Percentiles rank a stretch among this genome's conserved stretches.
These are phyloP conservation scores for Metschnikowia borealis DNA, from an alignment of 805 yeast species.

Conservation along the genomic window DNA sequence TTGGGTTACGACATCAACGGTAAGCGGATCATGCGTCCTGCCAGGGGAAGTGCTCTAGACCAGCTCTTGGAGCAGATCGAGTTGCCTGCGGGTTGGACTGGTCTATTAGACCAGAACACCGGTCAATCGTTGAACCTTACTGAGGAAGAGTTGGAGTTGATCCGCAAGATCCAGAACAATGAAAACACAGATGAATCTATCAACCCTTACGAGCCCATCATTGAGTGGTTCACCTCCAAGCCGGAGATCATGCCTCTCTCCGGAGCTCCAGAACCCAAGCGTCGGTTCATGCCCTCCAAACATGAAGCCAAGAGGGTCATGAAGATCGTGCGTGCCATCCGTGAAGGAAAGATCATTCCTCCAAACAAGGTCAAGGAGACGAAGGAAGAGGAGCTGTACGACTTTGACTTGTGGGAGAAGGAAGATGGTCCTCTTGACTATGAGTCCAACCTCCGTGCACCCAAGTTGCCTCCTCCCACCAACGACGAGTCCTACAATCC, in stretches of 20 bases:
- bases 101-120: conserved; percentile 83
- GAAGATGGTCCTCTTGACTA: conserved; percentile 56
- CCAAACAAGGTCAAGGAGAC: conserved; percentile 54
- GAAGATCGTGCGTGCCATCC: conserved; percentile 93
- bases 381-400: conserved; percentile 47
- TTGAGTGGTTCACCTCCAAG: conserved; percentile 92
- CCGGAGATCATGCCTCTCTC: conserved; percentile 86
- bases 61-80: conserved; percentile 86
- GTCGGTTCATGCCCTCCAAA: conserved; percentile 94
- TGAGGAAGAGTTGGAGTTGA: conserved; percentile 83
- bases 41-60: conserved; percentile 92
- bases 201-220: conserved; percentile 88
- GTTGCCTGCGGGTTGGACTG: conserved; percentile 98
- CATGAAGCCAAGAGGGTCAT: conserved; percentile 94
- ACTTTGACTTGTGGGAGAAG: conserved; percentile 82
- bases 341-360: conserved; percentile 91
- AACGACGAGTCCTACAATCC: conserved; percentile 97
- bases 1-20: conserved; percentile 97
- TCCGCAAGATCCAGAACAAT: conserved; percentile 78
- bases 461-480: conserved; percentile 93
- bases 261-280: conserved; percentile 94
- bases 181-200: conserved; percentile 75
- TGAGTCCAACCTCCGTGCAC: conserved; percentile 89
- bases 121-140: conserved; percentile 81
- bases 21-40: conserved; percentile 97